phyloP scores from a whole-genome alignment of 2,329 filamentous ascomycete genomes.

The Fusarium coicis region DNA sequence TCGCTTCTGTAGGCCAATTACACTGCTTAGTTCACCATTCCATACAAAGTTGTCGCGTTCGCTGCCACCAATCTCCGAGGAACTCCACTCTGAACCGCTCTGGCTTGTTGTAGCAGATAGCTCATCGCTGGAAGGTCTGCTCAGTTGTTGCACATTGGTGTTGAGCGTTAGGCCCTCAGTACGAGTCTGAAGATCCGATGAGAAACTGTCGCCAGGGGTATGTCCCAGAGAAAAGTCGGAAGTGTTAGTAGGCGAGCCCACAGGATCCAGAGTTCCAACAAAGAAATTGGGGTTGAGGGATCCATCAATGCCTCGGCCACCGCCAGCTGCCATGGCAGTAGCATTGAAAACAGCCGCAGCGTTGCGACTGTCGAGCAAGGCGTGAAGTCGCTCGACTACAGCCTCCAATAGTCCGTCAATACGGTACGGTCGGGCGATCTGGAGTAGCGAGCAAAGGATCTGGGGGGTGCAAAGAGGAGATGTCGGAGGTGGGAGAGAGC shows the following conservation, averaged over 20 bases:
- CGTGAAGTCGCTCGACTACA: slow-evolving; percentile 89
- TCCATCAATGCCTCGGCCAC: slow-evolving; percentile 83
- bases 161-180: slow-evolving; percentile 60
- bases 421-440: slow-evolving; percentile 92
- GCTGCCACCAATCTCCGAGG: slow-evolving; percentile 62
- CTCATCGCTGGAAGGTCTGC: slow-evolving; percentile 58
- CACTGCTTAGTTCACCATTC: slow-evolving; percentile 83
- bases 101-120: slow-evolving; percentile 62
- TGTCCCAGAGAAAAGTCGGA: slow-evolving; percentile 50
- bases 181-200: slow-evolving; percentile 48
- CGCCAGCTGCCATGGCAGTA: slow-evolving; percentile 96
- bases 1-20: slow-evolving; percentile 95
- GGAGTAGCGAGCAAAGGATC: slow-evolving; percentile 92
- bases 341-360: slow-evolving; percentile 98
- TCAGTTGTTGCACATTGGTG: slow-evolving; percentile 52
- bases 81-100: slow-evolving; percentile 67
- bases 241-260: slow-evolving; percentile 49
- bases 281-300: slow-evolving; percentile 72
- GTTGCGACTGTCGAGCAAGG: slow-evolving; percentile 90
- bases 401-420: slow-evolving; percentile 93
- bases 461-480: slow-evolving; percentile 91
- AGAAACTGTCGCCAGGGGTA: slow-evolving; percentile 44
- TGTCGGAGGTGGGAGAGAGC: slow-evolving; percentile 79
- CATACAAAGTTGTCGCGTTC: slow-evolving; percentile 70
- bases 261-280: slow-evolving; percentile 59